These are phyloP conservation scores for Globisporangium cederbergense DNA, from an alignment of 352 stramenopile species.

Conservation along the genomic window DNA sequence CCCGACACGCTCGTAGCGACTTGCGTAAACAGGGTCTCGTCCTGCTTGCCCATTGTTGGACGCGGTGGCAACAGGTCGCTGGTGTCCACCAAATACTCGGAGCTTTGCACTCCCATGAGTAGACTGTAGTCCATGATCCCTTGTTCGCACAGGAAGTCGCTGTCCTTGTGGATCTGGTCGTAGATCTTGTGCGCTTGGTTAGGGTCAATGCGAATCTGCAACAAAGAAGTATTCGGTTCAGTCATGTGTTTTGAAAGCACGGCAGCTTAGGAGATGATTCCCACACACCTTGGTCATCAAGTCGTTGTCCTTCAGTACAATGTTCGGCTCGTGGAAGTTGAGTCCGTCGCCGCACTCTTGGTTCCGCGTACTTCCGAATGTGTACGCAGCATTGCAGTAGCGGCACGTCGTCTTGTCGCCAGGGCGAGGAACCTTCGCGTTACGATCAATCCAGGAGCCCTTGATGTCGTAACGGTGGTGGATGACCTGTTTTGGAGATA, in stretches of 20 bases:
- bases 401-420: conserved; percentile 79
- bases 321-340: conserved; percentile 88
- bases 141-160: conserved; percentile 84
- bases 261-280: not conserved
- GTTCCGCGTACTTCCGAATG: conserved; percentile 82
- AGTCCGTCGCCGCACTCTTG: conserved; percentile 80
- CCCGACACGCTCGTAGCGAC: conserved; percentile 81
- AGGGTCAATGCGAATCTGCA: conserved; percentile 74
- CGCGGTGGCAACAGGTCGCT: conserved; percentile 41
- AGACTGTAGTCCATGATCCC: conserved; percentile 93
- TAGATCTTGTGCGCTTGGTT: conserved; percentile 80
- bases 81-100: conserved; percentile 86
- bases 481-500: conserved; percentile 29
- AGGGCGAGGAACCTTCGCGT: conserved; percentile 76
- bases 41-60: conserved; percentile 33
- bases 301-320: conserved; percentile 88
- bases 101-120: conserved; percentile 89
- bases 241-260: not conserved
- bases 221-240: not conserved
- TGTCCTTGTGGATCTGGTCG: conserved; percentile 87
- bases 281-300: conserved; percentile 78
- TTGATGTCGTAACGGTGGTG: conserved; percentile 92
- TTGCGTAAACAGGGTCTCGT: conserved; percentile 71
- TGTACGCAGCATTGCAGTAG: conserved; percentile 87
- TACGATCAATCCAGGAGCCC: conserved; percentile 86